Evolutionary conservation across 768 basidiomycete species (phyloP), one percentile per base, ranked within the genome.

Genomic region (Gloeopeniophorella convolvens): DNA sequence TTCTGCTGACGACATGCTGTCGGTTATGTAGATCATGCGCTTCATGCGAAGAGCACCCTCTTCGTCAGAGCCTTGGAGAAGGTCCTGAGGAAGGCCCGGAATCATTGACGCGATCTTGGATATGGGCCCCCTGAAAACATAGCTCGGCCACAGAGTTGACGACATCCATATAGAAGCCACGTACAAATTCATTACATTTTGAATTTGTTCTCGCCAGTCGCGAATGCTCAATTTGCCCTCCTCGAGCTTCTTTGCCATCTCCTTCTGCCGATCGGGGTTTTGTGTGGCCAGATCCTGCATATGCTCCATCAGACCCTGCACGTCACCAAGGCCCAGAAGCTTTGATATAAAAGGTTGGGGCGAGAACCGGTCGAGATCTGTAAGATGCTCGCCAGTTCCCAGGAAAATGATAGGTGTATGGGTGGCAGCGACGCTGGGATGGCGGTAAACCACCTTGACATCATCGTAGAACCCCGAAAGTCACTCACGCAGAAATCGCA

Each of bases 41-140:
- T 97, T 97, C 82, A 99, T 83, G 49, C 91, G 85, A 51, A 77
- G 64, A 5, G 85, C 79, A 26, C 89, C 91, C 59, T 99, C 95
- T 66, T 97, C 94, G 62, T 97, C 95, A 21, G 85, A 87, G 23
- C 91, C 94, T 61, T 89, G 85, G 49, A 97, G 76, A 59, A 98
- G 70, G 35, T 90, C 91, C 59, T 92, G 88, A 11, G 91, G 88
- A 55, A 99, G 78, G 23, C 96, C 96, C 3, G 96, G 96, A 53
- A 99, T 99, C 92, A 98, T 97, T 13, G 89, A 91, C 24, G 96
- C 93, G 61, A 99, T 94, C 69, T 99, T 99, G 63, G 88, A 91
- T 47, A 99, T 82, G 7, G 96, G 94, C n/a, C 96, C 96, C 90
- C 94, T 96, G 62, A 8, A 57, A 53, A 26, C 11, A 31, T 20